Conservation (phyloP, 2,329 filamentous ascomycete species). For the Huntiella omanensis region DNA sequence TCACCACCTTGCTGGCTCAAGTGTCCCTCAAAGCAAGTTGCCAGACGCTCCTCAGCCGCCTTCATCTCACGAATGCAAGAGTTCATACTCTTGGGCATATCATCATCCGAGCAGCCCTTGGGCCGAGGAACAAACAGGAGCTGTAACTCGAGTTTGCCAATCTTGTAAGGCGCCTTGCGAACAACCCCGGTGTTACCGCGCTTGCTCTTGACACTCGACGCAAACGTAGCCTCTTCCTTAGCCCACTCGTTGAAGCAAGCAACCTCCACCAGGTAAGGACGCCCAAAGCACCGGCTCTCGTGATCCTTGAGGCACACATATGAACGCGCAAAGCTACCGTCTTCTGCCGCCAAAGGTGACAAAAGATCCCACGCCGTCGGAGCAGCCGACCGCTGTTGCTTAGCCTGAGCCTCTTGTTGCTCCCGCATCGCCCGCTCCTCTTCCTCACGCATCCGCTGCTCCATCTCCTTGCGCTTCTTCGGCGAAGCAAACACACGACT, state of each 20-base stretch:
- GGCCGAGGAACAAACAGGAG: slow-evolving; percentile 88
- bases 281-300: slow-evolving; percentile 71
- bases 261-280: slow-evolving; percentile 72
- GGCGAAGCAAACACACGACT: slow-evolving; percentile 85
- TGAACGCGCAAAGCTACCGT: slow-evolving; percentile 84
- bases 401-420: slow-evolving; percentile 44
- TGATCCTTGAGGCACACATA: slow-evolving; percentile 92
- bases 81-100: slow-evolving; percentile 99
- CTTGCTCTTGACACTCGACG: slow-evolving; percentile 90
- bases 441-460: slow-evolving; percentile 66
- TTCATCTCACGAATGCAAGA: slow-evolving; percentile 84
- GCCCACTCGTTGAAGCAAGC: slow-evolving; percentile 99
- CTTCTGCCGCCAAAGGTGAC: slow-evolving; percentile 68
- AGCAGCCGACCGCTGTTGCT: slow-evolving; percentile 41
- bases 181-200: slow-evolving; percentile 51
- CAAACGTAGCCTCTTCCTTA: slow-evolving; percentile 57
- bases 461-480: slow-evolving; percentile 90
- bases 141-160: slow-evolving; percentile 87
- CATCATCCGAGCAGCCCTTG: slow-evolving; percentile 68
- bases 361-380: slow-evolving; percentile 72
- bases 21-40: slow-evolving; percentile 68
- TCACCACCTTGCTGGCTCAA: slow-evolving; percentile 95
- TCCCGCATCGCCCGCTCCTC: slow-evolving; percentile 51
- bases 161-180: slow-evolving; percentile 82
- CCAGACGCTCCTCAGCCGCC: slow-evolving; percentile 64